These are phyloP conservation scores for Fragaria iinumae DNA, from an alignment of 306 rosid genomes.

Conservation along the genomic window DNA sequence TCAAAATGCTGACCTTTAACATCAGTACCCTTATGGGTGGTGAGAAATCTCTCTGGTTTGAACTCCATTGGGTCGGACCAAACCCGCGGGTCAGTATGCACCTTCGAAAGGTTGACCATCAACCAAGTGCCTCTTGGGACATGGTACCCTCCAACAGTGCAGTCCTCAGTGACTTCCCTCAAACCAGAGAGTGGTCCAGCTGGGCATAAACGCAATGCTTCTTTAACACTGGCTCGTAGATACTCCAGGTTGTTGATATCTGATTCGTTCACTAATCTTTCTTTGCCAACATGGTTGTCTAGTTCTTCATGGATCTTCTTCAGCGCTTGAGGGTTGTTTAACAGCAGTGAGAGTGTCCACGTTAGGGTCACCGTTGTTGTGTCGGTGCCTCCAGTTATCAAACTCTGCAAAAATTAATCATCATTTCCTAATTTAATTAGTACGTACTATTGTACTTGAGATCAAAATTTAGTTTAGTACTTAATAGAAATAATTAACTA, in stretches of 20 bases:
- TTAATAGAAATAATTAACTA: too few relatives aligned
- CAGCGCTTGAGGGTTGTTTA: constrained; percentile 34
- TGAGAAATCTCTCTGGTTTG: constrained; percentile 57
- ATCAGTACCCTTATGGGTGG: constrained; percentile 40
- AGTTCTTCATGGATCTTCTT: constrained; percentile 43
- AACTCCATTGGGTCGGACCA: constrained; percentile 52
- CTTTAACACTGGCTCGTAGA: constrained; percentile 53
- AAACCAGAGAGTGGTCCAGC: constrained; percentile 42
- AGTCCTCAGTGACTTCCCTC: constrained; percentile 39
- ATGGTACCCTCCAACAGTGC: constrained; percentile 39
- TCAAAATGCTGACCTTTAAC: constrained; percentile 45
- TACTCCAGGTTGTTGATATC: constrained; percentile 47
- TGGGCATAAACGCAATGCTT: constrained; percentile 48
- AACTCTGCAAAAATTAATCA: constrained; percentile 19
- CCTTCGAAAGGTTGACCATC: constrained; percentile 45
- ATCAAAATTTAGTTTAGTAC: too few relatives aligned
- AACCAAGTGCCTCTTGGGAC: constrained; percentile 43
- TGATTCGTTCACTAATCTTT: constrained; percentile 40
- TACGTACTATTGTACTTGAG: background rate
- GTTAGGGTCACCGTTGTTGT: constrained; percentile 42
- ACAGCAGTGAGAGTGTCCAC: constrained; percentile 38
- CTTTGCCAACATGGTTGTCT: constrained; percentile 51
- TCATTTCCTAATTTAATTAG: background rate
- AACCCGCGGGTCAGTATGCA: constrained; percentile 46
- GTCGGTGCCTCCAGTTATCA: constrained; percentile 47